These are phyloP conservation scores for Syzygium malaccense DNA, from an alignment of 441 rosid genomes.

Conservation along the genomic window DNA sequence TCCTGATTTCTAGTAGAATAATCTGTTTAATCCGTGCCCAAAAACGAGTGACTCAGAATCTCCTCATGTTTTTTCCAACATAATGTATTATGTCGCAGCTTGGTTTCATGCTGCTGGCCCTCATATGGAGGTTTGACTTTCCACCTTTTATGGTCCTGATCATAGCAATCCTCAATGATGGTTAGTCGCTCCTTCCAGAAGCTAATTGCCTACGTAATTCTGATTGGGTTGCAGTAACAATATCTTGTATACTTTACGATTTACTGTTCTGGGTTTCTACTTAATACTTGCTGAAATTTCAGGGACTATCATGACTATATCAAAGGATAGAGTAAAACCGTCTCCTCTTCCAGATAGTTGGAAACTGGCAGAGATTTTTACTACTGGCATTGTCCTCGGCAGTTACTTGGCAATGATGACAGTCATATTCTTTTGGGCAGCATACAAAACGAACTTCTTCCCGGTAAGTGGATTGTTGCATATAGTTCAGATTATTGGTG, in stretches of 20 bases:
- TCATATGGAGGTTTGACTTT: constrained; percentile 94
- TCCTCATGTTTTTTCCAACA: not conserved
- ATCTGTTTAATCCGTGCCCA: not conserved
- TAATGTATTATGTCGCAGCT: constrained; percentile 29
- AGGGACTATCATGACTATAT: constrained; percentile 98
- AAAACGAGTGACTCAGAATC: not conserved
- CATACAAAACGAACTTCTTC: constrained; percentile 88
- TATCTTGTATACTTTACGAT: not conserved
- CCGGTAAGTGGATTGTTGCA: constrained; percentile 40
- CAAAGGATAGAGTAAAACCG: constrained; percentile 98
- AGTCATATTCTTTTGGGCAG: constrained; percentile 93
- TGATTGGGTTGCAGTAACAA: not conserved
- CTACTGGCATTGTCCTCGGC: constrained; percentile 88
- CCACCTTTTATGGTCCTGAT: constrained; percentile 99
- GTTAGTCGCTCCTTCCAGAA: constrained; percentile 35
- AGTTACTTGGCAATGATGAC: constrained; percentile 98
- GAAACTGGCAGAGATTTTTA: constrained; percentile 90
- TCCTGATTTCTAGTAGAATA: not conserved
- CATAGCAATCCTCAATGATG: constrained; percentile 94
- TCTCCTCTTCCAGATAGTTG: constrained; percentile 98
- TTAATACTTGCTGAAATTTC: constrained; percentile 13
- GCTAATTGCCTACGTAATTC: not conserved
- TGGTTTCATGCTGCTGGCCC: constrained; percentile 95
- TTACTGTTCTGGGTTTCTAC: not conserved
- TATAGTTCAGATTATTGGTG: not conserved